Evolutionary conservation across 148 eudicot species (phyloP), one percentile per base, ranked within the genome.

Genomic region (Rhododendron williamsianum): DNA sequence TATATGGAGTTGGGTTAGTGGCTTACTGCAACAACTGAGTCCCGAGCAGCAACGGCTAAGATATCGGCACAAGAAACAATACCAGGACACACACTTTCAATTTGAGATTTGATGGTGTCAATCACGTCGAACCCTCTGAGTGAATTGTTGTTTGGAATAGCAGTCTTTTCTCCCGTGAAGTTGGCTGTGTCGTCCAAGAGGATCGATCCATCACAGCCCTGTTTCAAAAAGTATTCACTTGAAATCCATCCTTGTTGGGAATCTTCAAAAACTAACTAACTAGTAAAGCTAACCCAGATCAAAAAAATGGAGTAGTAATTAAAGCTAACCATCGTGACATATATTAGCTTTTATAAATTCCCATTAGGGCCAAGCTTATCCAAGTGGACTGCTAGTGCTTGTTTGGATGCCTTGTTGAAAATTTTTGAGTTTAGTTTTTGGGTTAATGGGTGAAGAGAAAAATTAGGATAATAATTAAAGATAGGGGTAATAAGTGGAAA

Each of bases 31-130:
- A 86, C 91, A 27, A 90, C 92, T 0, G 93, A 90, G 78, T 93
- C 94, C 38, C 91, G 88, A 6, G 94, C 94, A 23, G 91, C 91
- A 38, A 92, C 91, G 1, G 94, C 90, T 38, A 92, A 35, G 38
- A 93, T 93, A 76, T 93, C 96, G 23, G 96, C 96, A 77, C 96
- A 92, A 35, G 94, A 93, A 21, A 93, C 93, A 21, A 91, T 80
- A 10, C 90, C 91, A 0, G 91, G 87, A 60, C 96, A 93, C 1
- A 87, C 82, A 51, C 72, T 78, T 80, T 93, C 94, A 8, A 93
- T 87, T 21, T 90, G 90, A 16, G 93, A 86, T 79, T 93, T 93
- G 25, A 93, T 93, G 82, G 88, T 90, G 84, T 92, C 95, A 33
- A 93, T 88, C 18, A 92, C 93, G 9, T 93, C 92, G 77, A 91